phyloP scores from a whole-genome alignment of 108 stramenopile genomes.

The Discostella stelligeroides region DNA sequence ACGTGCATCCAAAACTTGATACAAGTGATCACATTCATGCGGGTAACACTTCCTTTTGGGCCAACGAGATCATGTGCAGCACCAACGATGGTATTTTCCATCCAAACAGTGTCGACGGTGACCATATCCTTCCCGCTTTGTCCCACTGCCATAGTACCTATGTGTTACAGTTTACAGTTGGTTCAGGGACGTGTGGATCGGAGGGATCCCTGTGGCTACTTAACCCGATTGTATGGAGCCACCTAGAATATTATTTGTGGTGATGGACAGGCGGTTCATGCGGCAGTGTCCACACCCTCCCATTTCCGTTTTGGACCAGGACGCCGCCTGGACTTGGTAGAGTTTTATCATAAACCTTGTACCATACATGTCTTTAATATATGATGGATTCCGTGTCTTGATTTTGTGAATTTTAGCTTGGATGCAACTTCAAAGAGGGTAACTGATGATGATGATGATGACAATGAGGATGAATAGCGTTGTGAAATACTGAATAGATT shows the following conservation, averaged over 20 bases:
- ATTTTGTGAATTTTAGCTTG: no score
- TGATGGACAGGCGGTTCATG: no score
- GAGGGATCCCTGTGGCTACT: constrained; percentile 61
- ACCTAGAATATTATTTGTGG: no score
- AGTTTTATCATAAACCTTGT: no score
- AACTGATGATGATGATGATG: constrained; percentile 31
- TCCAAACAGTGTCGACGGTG: constrained; percentile 67
- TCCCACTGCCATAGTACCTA: constrained; percentile 53
- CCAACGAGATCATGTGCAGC: constrained; percentile 21
- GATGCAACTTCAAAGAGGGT: constrained; percentile 34
- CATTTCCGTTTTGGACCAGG: no score
- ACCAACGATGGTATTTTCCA: constrained; percentile 69
- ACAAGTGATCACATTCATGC: constrained; percentile 62
- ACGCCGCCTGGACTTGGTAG: no score
- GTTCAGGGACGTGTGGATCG: constrained; percentile 59
- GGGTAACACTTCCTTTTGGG: constrained; percentile 9
- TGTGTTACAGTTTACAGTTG: constrained; percentile 68
- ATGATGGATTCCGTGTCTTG: no score
- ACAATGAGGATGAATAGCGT: constrained; percentile 12
- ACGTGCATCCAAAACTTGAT: constrained; percentile 72
- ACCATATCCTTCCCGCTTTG: constrained; percentile 62
- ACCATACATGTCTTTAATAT: no score
- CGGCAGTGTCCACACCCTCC: no score
- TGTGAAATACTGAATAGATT: neutral
- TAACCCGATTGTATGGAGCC: constrained; percentile 80